Evolutionary conservation across 1,284 basidiomycete genomes (phyloP), one percentile per base, ranked within the genome.

Genomic region (Coniophora puteana): DNA sequence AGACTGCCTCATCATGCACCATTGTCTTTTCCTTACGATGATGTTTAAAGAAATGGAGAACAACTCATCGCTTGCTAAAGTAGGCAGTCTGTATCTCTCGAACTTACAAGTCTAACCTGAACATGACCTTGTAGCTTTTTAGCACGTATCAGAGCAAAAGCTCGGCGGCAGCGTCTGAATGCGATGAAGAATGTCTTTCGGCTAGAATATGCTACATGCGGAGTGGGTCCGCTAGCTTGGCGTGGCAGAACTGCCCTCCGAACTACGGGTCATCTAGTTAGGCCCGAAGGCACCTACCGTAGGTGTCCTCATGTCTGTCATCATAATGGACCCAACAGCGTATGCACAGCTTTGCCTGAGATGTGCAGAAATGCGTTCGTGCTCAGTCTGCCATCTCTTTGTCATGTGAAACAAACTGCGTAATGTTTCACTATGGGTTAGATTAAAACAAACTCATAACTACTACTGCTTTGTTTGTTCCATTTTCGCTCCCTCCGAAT

Each of bases 201-300:
- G 65, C 68, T 12, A 72, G 65, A 48, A 63, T 71, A 12, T 76
- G 74, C 40, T 76, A 74, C 41, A 68, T 75, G 50, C 61, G 68
- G 34, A 62, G 61, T 17, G 71, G 67, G 2, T 66, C 65, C 2
- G 54, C 55, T 2, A 62, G 59, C 11, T 43, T 65, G 29, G 55
- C 67, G 3, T 62, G 62, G 31, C 55, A 62, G 48, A 60, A 60
- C 47, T 74, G 71, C 40, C 48, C 54, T 8, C 47, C 53, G 38
- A 65, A 67, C 8, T 74, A 61, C 39, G 59, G 57, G 8, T 66
- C 61, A n/a, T n/a, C n/a, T n/a, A n/a, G n/a, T n/a, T n/a, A n/a
- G n/a, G n/a, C n/a, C n/a, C n/a, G n/a, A n/a, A n/a, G n/a, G n/a
- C n/a, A n/a, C n/a, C n/a, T n/a, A n/a, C n/a, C n/a, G n/a, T n/a